These are phyloP conservation scores for Heteromeles arbutifolia DNA, from an alignment of 306 rosid species.

Conservation along the genomic window DNA sequence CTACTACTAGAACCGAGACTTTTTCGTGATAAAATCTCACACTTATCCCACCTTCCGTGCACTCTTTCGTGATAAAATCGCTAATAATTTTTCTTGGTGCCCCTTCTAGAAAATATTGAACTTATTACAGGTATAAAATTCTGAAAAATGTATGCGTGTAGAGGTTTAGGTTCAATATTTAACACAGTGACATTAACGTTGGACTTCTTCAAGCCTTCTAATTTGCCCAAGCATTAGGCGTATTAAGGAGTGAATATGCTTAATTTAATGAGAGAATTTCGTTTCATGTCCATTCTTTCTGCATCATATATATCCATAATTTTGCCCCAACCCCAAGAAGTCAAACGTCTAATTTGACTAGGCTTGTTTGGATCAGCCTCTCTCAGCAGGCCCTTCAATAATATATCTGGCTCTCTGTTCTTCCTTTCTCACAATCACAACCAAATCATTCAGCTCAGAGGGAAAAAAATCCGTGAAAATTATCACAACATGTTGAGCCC, in stretches of 20 bases:
- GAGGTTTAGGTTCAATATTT: background rate
- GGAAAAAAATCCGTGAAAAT: background rate
- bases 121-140: background rate
- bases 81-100: background rate
- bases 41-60: background rate
- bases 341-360: constrained; percentile 37
- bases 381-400: background rate
- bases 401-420: background rate
- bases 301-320: background rate
- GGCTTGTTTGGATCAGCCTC: constrained; percentile 31
- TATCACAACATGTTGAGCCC: constrained; percentile 32
- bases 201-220: background rate
- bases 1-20: too few species aligned
- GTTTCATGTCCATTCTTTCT: background rate
- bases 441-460: background rate
- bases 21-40: background rate
- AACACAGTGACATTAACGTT: background rate
- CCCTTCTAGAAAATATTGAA: background rate
- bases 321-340: constrained; percentile 9
- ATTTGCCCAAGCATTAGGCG: background rate
- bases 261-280: background rate
- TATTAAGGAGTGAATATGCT: background rate
- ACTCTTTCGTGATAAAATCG: too few species aligned
- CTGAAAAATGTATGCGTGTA: background rate
- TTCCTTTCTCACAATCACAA: background rate